Evolutionary conservation across 345 rosid genomes (phyloP).

Genomic region (Syzygium oleosum): DNA sequence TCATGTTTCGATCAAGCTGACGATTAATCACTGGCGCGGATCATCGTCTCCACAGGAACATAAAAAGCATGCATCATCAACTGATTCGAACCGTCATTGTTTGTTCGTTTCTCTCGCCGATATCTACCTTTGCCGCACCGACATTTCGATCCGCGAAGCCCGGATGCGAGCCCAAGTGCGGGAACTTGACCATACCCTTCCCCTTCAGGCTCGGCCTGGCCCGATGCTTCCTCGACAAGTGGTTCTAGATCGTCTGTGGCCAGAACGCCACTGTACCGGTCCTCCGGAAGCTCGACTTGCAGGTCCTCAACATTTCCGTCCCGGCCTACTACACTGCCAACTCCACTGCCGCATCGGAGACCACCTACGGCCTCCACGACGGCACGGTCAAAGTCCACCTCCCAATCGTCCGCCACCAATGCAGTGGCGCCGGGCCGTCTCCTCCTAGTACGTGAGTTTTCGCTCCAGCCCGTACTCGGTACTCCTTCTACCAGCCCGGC

Average conservation of each 20-base stretch:
- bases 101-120: background rate
- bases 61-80: background rate
- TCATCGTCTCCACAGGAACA: background rate
- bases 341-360: background rate
- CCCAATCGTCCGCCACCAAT: background rate
- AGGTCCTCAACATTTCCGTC: background rate
- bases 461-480: background rate
- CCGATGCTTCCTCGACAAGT: background rate
- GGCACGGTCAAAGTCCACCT: background rate
- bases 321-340: background rate
- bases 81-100: background rate
- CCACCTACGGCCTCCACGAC: background rate
- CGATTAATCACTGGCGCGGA: background rate
- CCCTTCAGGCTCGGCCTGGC: constrained; percentile 1
- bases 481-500: background rate
- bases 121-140: background rate
- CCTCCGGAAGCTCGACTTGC: background rate
- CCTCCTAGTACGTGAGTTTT: background rate
- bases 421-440: background rate
- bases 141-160: background rate
- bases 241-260: background rate
- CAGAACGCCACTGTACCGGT: background rate
- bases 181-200: background rate
- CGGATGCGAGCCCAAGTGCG: background rate
- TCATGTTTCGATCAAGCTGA: no score